phyloP scores from a whole-genome alignment of 1,284 basidiomycete species.

The Rhodotorula sp. region DNA sequence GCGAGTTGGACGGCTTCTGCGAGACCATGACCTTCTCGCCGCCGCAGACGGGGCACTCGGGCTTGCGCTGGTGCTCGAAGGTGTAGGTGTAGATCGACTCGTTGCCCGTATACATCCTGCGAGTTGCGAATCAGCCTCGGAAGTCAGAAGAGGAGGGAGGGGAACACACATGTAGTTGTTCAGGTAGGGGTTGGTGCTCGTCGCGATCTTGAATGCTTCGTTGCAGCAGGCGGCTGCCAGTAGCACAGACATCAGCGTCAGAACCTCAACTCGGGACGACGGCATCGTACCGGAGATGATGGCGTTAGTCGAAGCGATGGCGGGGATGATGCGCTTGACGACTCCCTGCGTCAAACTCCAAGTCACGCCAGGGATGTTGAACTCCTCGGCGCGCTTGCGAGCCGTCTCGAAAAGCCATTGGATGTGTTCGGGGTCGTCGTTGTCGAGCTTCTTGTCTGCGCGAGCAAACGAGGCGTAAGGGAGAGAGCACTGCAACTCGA shows the following conservation, averaged over 20 bases:
- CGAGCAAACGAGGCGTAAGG: neutral
- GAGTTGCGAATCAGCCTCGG: no score
- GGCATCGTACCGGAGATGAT: conserved; percentile 75
- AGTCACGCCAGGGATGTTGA: conserved; percentile 96
- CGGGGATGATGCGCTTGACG: conserved; percentile 99
- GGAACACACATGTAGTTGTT: conserved; percentile 82
- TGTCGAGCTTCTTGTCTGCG: conserved; percentile 91
- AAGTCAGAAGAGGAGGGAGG: neutral
- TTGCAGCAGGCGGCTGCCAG: conserved; percentile 88
- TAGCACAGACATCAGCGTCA: neutral
- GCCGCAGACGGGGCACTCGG: conserved; percentile 96
- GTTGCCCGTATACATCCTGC: conserved; percentile 70
- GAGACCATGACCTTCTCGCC: conserved; percentile 66
- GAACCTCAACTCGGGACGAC: conserved; percentile 7
- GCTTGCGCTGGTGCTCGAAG: conserved; percentile 88
- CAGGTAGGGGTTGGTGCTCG: conserved; percentile 85
- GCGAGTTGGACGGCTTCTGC: conserved; percentile 67
- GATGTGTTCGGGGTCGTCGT: conserved; percentile 95
- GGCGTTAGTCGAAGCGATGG: conserved; percentile 93
- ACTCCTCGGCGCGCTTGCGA: conserved; percentile 75
- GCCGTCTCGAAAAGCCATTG: conserved; percentile 86
- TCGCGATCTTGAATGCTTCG: conserved; percentile 98
- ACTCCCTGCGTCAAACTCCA: conserved; percentile 98
- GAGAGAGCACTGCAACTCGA: neutral
- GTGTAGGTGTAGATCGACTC: conserved; percentile 97